phyloP scores from a whole-genome alignment of 2,329 filamentous ascomycete genomes.

The Claviceps sp. region DNA sequence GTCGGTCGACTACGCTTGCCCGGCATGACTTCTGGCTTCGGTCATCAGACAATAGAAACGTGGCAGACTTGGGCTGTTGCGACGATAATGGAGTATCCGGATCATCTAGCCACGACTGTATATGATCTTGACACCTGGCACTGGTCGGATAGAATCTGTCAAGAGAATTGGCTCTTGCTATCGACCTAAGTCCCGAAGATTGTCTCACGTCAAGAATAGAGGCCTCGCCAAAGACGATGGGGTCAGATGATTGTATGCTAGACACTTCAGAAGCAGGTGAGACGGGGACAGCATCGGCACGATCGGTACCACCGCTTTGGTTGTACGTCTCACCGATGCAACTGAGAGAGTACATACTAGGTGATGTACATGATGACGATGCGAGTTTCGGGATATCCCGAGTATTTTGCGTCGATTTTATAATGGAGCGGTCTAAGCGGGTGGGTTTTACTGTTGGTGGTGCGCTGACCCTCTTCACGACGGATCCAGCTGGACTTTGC shows the following conservation, averaged over 20 bases:
- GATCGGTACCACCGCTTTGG: conserved; percentile 8
- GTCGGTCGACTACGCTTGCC: conserved; percentile 14
- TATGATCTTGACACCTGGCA: conserved; percentile 19
- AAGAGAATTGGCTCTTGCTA: conserved; percentile 24
- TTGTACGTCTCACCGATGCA: conserved; percentile 22
- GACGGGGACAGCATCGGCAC: conserved; percentile 11
- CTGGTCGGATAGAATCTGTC: conserved; percentile 20
- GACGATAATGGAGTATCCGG: conserved; percentile 7
- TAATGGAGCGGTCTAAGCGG: conserved; percentile 8
- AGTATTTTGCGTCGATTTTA: conserved; percentile 14
- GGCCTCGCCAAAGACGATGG: conserved; percentile 26
- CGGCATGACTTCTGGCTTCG: conserved; percentile 11
- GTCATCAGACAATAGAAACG: conserved; percentile 12
- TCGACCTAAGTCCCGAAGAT: conserved; percentile 11
- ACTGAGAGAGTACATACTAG: conserved; percentile 15
- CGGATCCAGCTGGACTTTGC: conserved; percentile 10
- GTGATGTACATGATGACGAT: conserved; percentile 11
- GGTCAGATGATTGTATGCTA: conserved; percentile 21
- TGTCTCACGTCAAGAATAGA: conserved; percentile 23
- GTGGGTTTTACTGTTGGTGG: conserved; percentile 16
- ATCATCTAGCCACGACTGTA: conserved; percentile 10
- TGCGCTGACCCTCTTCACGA: conserved; percentile 8
- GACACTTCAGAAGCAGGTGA: conserved; percentile 22
- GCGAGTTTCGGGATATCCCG: conserved; percentile 4
- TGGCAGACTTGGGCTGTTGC: conserved; percentile 15